phyloP scores from a whole-genome alignment of 1,139 yeast genomes.

The Kurtzmaniella quercitrusa region DNA sequence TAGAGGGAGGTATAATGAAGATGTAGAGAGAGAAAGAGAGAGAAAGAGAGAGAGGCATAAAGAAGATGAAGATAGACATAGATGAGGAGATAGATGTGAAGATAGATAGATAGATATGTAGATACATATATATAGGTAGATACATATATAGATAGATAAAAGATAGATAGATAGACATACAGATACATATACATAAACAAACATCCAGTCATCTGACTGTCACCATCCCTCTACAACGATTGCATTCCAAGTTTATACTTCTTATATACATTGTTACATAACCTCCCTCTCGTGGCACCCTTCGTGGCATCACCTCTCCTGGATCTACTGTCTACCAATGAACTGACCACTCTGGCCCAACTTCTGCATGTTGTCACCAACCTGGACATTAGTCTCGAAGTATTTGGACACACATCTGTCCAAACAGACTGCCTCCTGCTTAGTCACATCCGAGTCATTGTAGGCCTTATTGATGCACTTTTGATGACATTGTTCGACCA shows the following conservation, averaged over 20 bases:
- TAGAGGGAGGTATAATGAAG: no score
- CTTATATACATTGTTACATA: slow-evolving; percentile 1
- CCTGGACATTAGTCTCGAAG: slow-evolving; percentile 93
- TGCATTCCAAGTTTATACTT: slow-evolving; percentile 6
- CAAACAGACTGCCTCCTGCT: slow-evolving; percentile 84
- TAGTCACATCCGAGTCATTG: slow-evolving; percentile 72
- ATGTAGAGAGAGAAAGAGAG: no score
- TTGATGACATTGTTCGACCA: slow-evolving; percentile 77
- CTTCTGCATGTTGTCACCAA: slow-evolving; percentile 86
- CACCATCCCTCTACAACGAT: no score
- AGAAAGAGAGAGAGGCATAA: no score
- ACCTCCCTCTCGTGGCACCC: not conserved
- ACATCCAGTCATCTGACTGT: no score
- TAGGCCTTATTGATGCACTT: slow-evolving; percentile 76
- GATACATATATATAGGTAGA: no score
- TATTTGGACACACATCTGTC: slow-evolving; percentile 98
- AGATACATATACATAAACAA: no score
- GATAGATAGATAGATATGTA: no score
- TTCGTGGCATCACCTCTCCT: not conserved
- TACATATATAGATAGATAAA: no score
- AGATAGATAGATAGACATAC: no score
- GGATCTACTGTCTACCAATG: slow-evolving; percentile 41
- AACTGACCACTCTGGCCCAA: slow-evolving; percentile 57
- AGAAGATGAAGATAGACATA: no score
- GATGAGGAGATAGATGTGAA: no score